A percentile compares a stretch with the other conserved stretches of the same genome.
These are phyloP conservation scores for Corymbia maculata DNA, from an alignment of 345 rosid species.

Conservation along the genomic window DNA sequence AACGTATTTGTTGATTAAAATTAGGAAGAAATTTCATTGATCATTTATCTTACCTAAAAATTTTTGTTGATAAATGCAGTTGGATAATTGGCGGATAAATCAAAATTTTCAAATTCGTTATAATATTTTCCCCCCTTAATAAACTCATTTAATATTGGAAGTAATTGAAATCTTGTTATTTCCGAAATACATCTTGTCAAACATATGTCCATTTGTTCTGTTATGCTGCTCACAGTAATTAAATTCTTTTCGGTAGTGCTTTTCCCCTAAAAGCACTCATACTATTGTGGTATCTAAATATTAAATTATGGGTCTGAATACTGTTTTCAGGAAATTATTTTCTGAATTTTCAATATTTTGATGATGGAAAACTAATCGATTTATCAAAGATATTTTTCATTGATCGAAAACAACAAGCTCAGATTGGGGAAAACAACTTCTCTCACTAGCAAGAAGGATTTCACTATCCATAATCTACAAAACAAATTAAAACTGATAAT, in stretches of 20 bases:
- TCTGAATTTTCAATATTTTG: neutral
- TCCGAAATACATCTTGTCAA: neutral
- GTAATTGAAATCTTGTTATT: neutral
- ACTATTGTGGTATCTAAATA: neutral
- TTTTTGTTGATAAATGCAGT: neutral
- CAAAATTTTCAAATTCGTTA: neutral
- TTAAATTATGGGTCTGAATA: neutral
- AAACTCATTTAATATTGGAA: neutral
- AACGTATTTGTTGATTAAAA: neutral
- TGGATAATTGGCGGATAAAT: neutral
- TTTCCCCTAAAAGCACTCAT: neutral
- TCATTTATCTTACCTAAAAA: neutral
- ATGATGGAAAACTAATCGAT: neutral
- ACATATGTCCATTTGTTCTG: neutral
- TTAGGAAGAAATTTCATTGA: neutral
- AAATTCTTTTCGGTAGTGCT: neutral
- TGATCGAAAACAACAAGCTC: neutral
- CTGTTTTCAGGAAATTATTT: neutral
- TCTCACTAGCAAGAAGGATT: accelerated
- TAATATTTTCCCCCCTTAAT: neutral
- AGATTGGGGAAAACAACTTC: neutral
- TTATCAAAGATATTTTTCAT: neutral
- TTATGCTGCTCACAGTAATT: neutral
- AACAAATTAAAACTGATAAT: neutral
- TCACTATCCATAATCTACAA: neutral